Evolutionary conservation across 805 yeast species (phyloP).

Genomic region (Starmerella lactis-condensi): DNA sequence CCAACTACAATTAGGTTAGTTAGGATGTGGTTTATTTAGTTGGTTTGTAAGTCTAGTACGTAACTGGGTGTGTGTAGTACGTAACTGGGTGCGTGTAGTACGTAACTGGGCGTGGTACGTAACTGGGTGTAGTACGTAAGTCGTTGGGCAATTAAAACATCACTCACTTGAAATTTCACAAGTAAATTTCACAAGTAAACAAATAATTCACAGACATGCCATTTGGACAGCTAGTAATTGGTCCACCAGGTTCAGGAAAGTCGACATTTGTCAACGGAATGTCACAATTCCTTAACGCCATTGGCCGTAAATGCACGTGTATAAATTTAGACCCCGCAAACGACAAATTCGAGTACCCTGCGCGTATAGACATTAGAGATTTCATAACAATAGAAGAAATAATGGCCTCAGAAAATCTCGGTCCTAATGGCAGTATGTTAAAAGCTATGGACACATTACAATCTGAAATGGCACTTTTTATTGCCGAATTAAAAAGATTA

Average conservation of each 20-base stretch:
- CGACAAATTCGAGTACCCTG: conserved; percentile 49
- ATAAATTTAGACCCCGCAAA: conserved; percentile 88
- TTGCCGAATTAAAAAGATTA: conserved; percentile 37
- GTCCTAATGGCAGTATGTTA: conserved; percentile 84
- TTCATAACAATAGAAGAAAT: conserved; percentile 57
- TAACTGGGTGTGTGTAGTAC: background rate
- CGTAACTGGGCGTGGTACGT: no score
- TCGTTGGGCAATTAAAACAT: background rate
- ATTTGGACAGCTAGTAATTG: conserved; percentile 80
- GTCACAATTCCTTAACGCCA: conserved; percentile 79
- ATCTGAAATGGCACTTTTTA: conserved; percentile 38
- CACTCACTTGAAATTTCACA: no score
- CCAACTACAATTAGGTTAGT: background rate
- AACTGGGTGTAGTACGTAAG: no score
- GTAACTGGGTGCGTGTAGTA: background rate
- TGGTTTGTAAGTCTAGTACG: background rate
- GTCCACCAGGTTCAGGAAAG: conserved; percentile 97
- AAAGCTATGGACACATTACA: conserved; percentile 59
- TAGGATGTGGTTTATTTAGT: background rate
- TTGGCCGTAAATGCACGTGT: conserved; percentile 74
- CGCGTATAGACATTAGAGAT: conserved; percentile 62
- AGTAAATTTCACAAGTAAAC: no score
- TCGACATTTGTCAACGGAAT: conserved; percentile 87
- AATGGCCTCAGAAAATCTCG: conserved; percentile 52
- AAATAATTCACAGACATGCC: no score